Evolutionary conservation across 805 yeast genomes (phyloP).

Genomic region (Candida glaebosa): DNA sequence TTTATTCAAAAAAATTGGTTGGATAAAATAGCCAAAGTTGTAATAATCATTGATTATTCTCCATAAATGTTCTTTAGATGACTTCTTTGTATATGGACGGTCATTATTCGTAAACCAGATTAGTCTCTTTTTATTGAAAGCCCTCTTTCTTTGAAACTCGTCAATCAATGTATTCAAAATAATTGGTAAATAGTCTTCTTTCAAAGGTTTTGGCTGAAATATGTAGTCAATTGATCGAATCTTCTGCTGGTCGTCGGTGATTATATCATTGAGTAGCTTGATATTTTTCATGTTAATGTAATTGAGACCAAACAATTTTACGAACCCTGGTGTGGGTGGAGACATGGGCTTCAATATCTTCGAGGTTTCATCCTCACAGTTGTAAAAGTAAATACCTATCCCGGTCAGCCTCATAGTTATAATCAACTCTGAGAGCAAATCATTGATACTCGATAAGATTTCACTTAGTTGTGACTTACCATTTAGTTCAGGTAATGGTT

Average conservation of each 20-base stretch:
- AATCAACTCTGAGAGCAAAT: conserved; percentile 63
- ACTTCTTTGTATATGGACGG: conserved; percentile 48
- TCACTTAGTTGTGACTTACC: conserved; percentile 44
- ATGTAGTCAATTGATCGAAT: conserved; percentile 3
- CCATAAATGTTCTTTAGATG: conserved; percentile 47
- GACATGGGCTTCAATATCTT: conserved; percentile 20
- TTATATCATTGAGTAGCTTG: conserved; percentile 49
- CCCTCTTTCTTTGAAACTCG: conserved; percentile 46
- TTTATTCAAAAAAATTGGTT: conserved; percentile 56
- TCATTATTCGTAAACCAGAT: conserved; percentile 77
- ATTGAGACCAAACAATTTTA: conserved; percentile 47
- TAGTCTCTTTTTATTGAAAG: conserved; percentile 54
- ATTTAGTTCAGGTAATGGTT: conserved; percentile 32
- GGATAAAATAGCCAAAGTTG: conserved; percentile 48
- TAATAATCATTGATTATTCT: conserved; percentile 59
- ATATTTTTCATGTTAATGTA: conserved; percentile 56
- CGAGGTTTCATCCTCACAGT: conserved; percentile 25
- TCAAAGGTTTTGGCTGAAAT: conserved; percentile 13
- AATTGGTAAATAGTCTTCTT: conserved; percentile 22
- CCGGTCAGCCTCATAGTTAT: conserved; percentile 67
- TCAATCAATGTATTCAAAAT: conserved; percentile 53
- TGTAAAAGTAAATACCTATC: conserved; percentile 67
- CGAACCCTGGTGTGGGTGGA: conserved; percentile 39
- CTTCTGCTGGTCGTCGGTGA: conserved; percentile 37
- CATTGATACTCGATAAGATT: conserved; percentile 54